Conservation (phyloP, 805 yeast genomes). For the Tetrapisispora arboricola region DNA sequence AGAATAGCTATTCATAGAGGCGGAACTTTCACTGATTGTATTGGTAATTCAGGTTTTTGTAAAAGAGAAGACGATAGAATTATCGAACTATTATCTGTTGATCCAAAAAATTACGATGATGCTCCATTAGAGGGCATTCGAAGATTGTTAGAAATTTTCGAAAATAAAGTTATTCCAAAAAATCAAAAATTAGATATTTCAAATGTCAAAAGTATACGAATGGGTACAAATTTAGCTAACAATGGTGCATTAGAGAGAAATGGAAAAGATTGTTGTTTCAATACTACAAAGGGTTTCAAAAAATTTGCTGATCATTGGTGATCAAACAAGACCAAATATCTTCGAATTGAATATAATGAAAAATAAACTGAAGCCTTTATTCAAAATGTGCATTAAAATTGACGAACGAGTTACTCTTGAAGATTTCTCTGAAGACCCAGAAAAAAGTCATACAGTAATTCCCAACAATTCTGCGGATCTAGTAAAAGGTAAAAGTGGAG, state of each 20-base stretch:
- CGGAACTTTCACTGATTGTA: slow-evolving; percentile 84
- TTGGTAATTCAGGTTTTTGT: slow-evolving; percentile 40
- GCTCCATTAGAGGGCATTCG: slow-evolving; percentile 92
- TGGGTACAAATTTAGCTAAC: slow-evolving; percentile 96
- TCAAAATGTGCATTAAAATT: slow-evolving; percentile 67
- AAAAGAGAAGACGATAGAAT: slow-evolving; percentile 48
- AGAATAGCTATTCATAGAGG: slow-evolving; percentile 53
- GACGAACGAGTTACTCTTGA: slow-evolving; percentile 87
- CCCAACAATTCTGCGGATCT: slow-evolving; percentile 18
- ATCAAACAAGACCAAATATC: slow-evolving; percentile 83
- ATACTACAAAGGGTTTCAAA: slow-evolving; percentile 84
- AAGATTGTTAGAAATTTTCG: slow-evolving; percentile 54
- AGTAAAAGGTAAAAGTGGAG: slow-evolving; percentile 56
- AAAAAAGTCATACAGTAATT: slow-evolving; percentile 17
- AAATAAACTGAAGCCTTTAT: slow-evolving; percentile 47
- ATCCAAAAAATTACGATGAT: slow-evolving; percentile 77
- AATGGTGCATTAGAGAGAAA: slow-evolving; percentile 88
- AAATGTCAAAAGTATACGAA: slow-evolving; percentile 55
- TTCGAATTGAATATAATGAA: slow-evolving; percentile 72
- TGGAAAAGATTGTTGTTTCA: slow-evolving; percentile 77
- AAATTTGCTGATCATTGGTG: slow-evolving; percentile 76
- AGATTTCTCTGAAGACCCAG: slow-evolving; percentile 68
- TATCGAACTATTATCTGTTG: slow-evolving; percentile 76
- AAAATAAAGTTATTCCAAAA: slow-evolving; percentile 46
- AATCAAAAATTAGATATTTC: slow-evolving; percentile 51